Evolutionary conservation across 2,329 filamentous ascomycete genomes (phyloP).

Genomic region (Trichoderma pleuroti): DNA sequence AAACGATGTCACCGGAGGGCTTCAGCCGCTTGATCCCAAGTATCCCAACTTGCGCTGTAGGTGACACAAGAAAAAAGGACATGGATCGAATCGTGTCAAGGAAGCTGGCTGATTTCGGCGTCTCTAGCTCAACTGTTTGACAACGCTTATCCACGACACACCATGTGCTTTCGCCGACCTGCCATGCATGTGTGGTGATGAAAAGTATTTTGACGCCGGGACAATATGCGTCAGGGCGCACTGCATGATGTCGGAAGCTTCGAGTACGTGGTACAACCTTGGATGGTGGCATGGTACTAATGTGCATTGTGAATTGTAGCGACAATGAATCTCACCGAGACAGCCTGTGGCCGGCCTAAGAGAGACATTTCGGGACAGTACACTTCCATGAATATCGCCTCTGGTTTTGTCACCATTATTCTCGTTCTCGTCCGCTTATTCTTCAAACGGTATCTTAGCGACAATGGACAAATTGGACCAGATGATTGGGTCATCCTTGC

Average conservation of each 20-base stretch:
- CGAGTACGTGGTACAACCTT: not conserved
- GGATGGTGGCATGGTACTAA: not conserved
- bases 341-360: not conserved
- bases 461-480: conserved; percentile 30
- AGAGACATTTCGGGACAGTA: not conserved
- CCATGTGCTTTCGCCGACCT: not conserved
- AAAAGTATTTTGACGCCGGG: not conserved
- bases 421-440: conserved; percentile 21
- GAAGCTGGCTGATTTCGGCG: not conserved
- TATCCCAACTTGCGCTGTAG: not conserved
- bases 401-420: conserved; percentile 23
- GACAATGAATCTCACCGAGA: conserved; percentile 14
- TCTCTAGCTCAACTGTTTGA: not conserved
- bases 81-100: not conserved
- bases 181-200: not conserved
- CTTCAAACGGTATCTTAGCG: conserved; percentile 28
- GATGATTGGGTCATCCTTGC: conserved; percentile 31
- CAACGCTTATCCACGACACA: not conserved
- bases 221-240: not conserved
- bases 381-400: conserved; percentile 18
- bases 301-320: not conserved
- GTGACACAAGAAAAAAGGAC: not conserved
- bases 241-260: not conserved
- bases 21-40: not conserved
- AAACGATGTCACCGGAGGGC: not conserved